A percentile compares a stretch with the other conserved stretches of the same genome.
Evolutionary conservation across 371 early-diverging fungal species (phyloP).

Genomic region (Thermomucor indicae-seudaticae): DNA sequence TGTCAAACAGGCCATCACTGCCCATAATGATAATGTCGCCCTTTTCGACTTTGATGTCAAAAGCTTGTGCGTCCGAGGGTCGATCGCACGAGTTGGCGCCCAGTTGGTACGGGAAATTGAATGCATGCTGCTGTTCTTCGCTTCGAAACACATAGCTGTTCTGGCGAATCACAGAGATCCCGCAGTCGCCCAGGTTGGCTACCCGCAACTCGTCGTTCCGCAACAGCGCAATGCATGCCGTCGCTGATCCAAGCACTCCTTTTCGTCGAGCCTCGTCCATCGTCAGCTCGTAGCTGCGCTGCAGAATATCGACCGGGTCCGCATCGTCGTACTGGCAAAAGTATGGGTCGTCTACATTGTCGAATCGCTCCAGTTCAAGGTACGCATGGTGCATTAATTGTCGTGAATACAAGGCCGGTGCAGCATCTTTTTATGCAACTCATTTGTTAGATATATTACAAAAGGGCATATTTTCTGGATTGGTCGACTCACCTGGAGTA

Average conservation of each 20-base stretch:
- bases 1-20: constrained; percentile 80
- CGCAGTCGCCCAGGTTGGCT: constrained; percentile 94
- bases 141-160: constrained; percentile 86
- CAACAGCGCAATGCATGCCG: constrained; percentile 84
- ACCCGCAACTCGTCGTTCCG: constrained; percentile 89
- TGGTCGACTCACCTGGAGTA: constrained; percentile 23
- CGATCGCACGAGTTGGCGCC: constrained; percentile 65
- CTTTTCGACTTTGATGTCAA: constrained; percentile 72
- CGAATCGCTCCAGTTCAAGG: constrained; percentile 75
- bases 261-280: constrained; percentile 62
- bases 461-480: too few relatives aligned
- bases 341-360: constrained; percentile 38
- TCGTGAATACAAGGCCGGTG: constrained; percentile 85
- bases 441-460: neutral
- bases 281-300: constrained; percentile 72
- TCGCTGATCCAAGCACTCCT: constrained; percentile 82
- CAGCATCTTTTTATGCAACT: too few relatives aligned
- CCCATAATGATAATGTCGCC: constrained; percentile 78
- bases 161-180: constrained; percentile 81
- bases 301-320: constrained; percentile 76
- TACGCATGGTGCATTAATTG: constrained; percentile 91
- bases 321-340: constrained; percentile 66
- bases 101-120: constrained; percentile 81
- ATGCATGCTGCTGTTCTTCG: constrained; percentile 86
- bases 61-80: constrained; percentile 73